These are phyloP conservation scores for Pseudopithomyces maydicus DNA, from an alignment of 2,329 filamentous ascomycete genomes.

Conservation along the genomic window DNA sequence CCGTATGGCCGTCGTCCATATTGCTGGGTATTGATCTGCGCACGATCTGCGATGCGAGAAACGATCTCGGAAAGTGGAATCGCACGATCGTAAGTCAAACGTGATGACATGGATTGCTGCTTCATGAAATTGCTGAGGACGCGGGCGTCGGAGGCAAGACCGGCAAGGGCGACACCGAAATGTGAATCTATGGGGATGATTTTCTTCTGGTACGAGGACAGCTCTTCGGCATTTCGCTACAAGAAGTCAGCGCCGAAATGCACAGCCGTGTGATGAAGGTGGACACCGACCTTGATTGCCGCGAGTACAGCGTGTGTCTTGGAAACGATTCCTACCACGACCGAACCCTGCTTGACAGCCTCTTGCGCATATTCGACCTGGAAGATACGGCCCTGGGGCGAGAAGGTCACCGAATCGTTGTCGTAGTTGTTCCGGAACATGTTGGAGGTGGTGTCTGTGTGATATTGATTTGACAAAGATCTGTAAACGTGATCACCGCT, in stretches of 20 bases:
- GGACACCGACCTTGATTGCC: slow-evolving; percentile 80
- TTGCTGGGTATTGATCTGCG: slow-evolving; percentile 96
- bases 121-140: slow-evolving; percentile 99
- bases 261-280: background rate
- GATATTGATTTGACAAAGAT: slow-evolving; percentile 1
- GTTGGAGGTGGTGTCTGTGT: slow-evolving; percentile 47
- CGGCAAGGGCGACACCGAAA: slow-evolving; percentile 92
- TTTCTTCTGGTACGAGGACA: slow-evolving; percentile 99
- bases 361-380: slow-evolving; percentile 99
- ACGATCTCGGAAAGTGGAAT: slow-evolving; percentile 91
- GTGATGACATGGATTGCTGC: slow-evolving; percentile 94
- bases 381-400: slow-evolving; percentile 98
- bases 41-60: slow-evolving; percentile 90
- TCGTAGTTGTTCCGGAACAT: slow-evolving; percentile 99
- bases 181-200: slow-evolving; percentile 96
- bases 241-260: slow-evolving; percentile 6
- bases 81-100: slow-evolving; percentile 92
- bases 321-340: slow-evolving; percentile 95
- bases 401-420: slow-evolving; percentile 99
- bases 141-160: slow-evolving; percentile 94
- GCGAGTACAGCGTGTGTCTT: slow-evolving; percentile 97
- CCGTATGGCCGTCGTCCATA: slow-evolving; percentile 97
- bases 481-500: background rate
- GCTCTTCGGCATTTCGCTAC: slow-evolving; percentile 97
- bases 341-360: slow-evolving; percentile 98